Evolutionary conservation across 2,329 filamentous ascomycete genomes (phyloP).

Genomic region (Tympanopsis confertula): DNA sequence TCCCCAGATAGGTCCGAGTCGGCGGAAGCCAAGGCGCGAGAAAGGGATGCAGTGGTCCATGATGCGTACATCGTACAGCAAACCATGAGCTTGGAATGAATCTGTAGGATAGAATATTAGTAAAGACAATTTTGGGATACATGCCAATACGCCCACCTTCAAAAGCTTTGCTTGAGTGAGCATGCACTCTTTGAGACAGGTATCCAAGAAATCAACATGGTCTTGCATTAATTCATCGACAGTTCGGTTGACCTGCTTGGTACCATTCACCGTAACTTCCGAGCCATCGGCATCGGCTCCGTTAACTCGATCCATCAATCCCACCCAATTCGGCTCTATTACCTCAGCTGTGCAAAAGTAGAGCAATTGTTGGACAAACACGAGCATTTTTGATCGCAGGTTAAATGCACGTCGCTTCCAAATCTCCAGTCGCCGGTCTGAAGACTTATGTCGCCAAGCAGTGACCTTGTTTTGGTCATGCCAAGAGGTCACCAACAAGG

Average conservation of each 20-base stretch:
- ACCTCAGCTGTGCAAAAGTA: slow-evolving; percentile 97
- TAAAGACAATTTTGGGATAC: no score
- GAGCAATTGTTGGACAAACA: slow-evolving; percentile 90
- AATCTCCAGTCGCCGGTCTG: slow-evolving; percentile 55
- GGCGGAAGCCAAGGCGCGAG: slow-evolving; percentile 41
- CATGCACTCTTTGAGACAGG: slow-evolving; percentile 98
- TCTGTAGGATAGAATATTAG: no score
- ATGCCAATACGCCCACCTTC: slow-evolving; percentile 45
- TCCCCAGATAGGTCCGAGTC: slow-evolving; percentile 33
- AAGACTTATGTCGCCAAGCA: slow-evolving; percentile 64
- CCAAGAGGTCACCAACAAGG: slow-evolving; percentile 78
- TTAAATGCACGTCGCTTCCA: slow-evolving; percentile 95
- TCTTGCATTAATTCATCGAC: slow-evolving; percentile 98
- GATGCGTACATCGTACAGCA: slow-evolving; percentile 9
- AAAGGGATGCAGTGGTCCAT: slow-evolving; percentile 43
- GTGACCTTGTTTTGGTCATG: slow-evolving; percentile 72
- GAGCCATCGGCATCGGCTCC: slow-evolving; percentile 34
- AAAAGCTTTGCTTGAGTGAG: slow-evolving; percentile 91
- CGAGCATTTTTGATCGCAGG: slow-evolving; percentile 81
- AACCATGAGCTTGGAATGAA: not conserved
- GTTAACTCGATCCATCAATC: slow-evolving; percentile 78
- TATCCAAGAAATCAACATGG: slow-evolving; percentile 95
- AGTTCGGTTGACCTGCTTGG: slow-evolving; percentile 44
- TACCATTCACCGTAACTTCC: slow-evolving; percentile 9
- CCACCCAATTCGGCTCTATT: slow-evolving; percentile 94